These are phyloP conservation scores for Aspergillus sp. DNA, from an alignment of 2,329 filamentous ascomycete species.

Conservation along the genomic window DNA sequence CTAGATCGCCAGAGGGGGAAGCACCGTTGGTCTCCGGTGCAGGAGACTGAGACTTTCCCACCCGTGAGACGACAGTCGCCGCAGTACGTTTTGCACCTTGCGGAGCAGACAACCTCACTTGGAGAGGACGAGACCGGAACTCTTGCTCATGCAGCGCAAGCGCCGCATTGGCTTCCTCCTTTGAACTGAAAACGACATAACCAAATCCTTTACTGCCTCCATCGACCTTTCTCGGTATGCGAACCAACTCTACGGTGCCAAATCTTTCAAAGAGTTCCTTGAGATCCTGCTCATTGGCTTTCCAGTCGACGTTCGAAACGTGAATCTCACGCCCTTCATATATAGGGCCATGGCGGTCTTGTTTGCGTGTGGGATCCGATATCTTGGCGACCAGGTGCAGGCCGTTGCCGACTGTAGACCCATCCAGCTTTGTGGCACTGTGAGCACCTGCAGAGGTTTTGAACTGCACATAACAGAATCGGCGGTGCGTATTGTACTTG, in stretches of 20 bases:
- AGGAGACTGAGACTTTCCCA: conserved; percentile 40
- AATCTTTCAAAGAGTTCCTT: conserved; percentile 73
- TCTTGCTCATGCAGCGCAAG: conserved; percentile 72
- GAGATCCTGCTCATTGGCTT: conserved; percentile 69
- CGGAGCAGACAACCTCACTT: conserved; percentile 62
- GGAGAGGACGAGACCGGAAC: conserved; percentile 69
- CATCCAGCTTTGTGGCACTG: conserved; percentile 74
- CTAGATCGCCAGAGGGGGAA: conserved; percentile 40
- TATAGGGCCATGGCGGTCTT: conserved; percentile 76
- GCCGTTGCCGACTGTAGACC: conserved; percentile 68
- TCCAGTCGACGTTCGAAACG: conserved; percentile 69
- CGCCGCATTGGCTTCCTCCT: conserved; percentile 68
- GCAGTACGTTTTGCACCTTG: conserved; percentile 49
- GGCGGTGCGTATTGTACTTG: conserved; percentile 82
- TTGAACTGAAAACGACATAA: conserved; percentile 76
- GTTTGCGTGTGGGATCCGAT: conserved; percentile 79
- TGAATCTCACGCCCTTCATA: conserved; percentile 89
- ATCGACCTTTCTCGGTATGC: conserved; percentile 69
- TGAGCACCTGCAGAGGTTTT: conserved; percentile 68
- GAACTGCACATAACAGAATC: conserved; percentile 97
- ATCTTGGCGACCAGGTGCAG: conserved; percentile 77
- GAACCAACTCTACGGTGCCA: conserved; percentile 73
- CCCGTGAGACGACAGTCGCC: conserved; percentile 50
- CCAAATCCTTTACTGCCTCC: conserved; percentile 77
- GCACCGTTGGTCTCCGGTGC: conserved; percentile 41